phyloP scores from a whole-genome alignment of 257 asterid species.

The Solanum bukasovii region DNA sequence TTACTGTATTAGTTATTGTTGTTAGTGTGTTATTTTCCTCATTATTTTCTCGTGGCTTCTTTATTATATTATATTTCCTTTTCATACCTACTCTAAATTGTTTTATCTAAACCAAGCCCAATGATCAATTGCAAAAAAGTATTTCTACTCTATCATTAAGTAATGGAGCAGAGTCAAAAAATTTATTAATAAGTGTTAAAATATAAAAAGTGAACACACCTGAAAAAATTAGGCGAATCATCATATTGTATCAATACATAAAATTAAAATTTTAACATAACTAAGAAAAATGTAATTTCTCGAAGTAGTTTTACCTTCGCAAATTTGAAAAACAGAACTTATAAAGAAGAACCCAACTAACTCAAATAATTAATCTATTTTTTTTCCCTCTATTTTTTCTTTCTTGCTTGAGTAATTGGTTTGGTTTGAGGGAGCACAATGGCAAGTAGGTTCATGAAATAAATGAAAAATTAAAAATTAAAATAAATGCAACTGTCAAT shows the following conservation, averaged over 20 bases:
- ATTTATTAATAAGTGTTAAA: no score
- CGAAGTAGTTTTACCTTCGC: background rate
- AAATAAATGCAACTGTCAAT: background rate
- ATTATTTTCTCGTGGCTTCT: background rate
- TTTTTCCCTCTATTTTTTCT: no score
- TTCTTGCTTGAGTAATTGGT: background rate
- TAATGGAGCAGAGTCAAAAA: background rate
- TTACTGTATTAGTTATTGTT: background rate
- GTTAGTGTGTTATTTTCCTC: background rate
- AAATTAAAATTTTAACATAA: no score
- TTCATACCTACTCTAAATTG: background rate
- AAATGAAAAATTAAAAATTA: background rate
- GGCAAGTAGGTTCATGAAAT: background rate
- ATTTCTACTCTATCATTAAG: background rate
- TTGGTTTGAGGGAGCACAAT: background rate
- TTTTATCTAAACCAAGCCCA: background rate
- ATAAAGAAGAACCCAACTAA: background rate
- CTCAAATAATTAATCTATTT: background rate
- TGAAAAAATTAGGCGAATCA: accelerated
- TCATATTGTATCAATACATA: no score
- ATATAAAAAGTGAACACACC: background rate
- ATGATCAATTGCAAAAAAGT: accelerated
- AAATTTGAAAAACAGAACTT: background rate
- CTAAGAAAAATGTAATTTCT: no score
- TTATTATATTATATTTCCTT: background rate